A percentile compares a stretch with the other conserved stretches of the same genome.
phyloP scores from a whole-genome alignment of 441 rosid species.

The Lepidium campestre region DNA sequence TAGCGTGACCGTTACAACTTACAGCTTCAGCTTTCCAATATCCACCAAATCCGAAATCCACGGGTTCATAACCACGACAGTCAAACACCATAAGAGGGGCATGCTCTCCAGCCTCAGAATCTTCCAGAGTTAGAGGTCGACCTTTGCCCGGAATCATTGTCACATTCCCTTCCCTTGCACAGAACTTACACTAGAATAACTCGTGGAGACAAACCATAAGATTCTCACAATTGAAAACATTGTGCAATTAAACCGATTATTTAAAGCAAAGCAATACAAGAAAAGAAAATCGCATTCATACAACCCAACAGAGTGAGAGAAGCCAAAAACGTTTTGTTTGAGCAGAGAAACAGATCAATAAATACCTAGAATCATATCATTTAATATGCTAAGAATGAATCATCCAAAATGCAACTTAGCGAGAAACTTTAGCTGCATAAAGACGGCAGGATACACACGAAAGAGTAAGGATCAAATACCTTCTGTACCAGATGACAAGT shows the following conservation, averaged over 20 bases:
- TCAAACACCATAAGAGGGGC: constrained; percentile 81
- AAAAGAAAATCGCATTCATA: not conserved
- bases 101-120: constrained; percentile 52
- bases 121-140: constrained; percentile 51
- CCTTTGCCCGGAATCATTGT: constrained; percentile 74
- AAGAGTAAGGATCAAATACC: constrained; percentile 32
- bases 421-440: not conserved
- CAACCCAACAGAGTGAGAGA: not conserved
- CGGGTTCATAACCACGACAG: constrained; percentile 81
- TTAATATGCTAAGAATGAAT: not conserved
- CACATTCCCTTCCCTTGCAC: constrained; percentile 77
- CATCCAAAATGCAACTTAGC: not conserved
- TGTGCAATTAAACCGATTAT: not conserved
- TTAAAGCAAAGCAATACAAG: not conserved
- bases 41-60: constrained; percentile 53
- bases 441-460: not conserved
- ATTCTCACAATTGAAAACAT: not conserved
- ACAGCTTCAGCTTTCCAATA: constrained; percentile 86
- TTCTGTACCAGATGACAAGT: constrained; percentile 73
- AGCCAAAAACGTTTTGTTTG: not conserved
- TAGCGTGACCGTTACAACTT: constrained; percentile 29
- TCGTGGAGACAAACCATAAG: constrained; percentile 9
- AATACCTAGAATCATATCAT: not conserved
- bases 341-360: not conserved
- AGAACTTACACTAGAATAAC: constrained; percentile 68